phyloP scores from a whole-genome alignment of 441 rosid genomes.

The Gossypium laxum region DNA sequence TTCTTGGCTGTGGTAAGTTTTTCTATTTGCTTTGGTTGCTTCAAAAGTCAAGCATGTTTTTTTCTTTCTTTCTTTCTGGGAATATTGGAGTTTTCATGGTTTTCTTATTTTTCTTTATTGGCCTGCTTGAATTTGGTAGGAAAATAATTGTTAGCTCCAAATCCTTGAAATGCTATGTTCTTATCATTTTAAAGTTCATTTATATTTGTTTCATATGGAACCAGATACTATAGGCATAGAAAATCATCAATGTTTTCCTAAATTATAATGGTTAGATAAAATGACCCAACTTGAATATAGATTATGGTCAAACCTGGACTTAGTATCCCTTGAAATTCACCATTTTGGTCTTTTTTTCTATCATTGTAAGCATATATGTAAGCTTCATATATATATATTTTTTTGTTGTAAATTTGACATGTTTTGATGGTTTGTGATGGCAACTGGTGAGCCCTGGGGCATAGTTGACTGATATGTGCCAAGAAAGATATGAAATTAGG shows the following conservation, averaged over 20 bases:
- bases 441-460: too few relatives aligned
- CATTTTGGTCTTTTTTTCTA: background rate
- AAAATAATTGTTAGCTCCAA: background rate
- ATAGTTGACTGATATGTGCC: too few relatives aligned
- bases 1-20: background rate
- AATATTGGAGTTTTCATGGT: background rate
- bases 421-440: too few relatives aligned
- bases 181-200: too few relatives aligned
- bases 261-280: too few relatives aligned
- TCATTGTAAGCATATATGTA: background rate
- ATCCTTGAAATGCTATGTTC: too few relatives aligned
- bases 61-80: background rate
- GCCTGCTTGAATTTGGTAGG: background rate
- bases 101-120: background rate
- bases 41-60: background rate
- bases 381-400: too few relatives aligned
- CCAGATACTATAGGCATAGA: background rate
- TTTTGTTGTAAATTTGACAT: too few relatives aligned
- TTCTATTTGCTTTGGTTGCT: background rate
- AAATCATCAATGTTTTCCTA: too few relatives aligned
- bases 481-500: too few relatives aligned
- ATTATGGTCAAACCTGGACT: background rate
- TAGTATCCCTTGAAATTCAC: background rate
- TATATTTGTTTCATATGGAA: background rate
- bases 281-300: background rate